These are phyloP conservation scores for Fusarium succisae DNA, from an alignment of 2,329 filamentous ascomycete genomes.

Conservation along the genomic window DNA sequence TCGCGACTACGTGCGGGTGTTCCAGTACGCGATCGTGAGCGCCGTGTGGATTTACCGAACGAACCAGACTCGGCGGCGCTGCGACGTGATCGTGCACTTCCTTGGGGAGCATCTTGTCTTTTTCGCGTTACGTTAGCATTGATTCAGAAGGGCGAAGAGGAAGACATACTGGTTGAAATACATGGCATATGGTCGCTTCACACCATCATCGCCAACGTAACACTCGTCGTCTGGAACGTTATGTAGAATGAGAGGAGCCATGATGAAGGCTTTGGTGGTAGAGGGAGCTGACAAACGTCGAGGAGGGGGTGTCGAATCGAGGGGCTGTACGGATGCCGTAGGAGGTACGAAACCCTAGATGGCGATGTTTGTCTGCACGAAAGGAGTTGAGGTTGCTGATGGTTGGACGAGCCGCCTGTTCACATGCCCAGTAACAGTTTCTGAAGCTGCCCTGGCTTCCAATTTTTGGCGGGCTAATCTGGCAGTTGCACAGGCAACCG, in stretches of 20 bases:
- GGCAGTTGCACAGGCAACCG: constrained; percentile 38
- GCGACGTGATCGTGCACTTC: constrained; percentile 60
- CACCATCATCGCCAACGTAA: constrained; percentile 71
- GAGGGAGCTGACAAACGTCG: neutral
- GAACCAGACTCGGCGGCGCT: constrained; percentile 69
- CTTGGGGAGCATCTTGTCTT: constrained; percentile 63
- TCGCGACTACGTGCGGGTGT: constrained; percentile 65
- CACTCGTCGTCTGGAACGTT: constrained; percentile 75
- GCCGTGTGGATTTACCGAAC: constrained; percentile 72
- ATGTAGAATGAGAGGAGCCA: constrained; percentile 73
- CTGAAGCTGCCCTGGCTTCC: constrained; percentile 30
- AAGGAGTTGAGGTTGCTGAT: constrained; percentile 4
- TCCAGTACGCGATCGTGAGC: constrained; percentile 69
- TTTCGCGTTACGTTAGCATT: constrained; percentile 7
- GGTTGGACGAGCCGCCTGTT: constrained; percentile 11
- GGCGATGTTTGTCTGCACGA: neutral
- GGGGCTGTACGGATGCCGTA: neutral
- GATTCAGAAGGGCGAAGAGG: neutral
- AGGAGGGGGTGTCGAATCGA: neutral
- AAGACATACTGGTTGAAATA: constrained; percentile 67
- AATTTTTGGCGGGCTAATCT: constrained; percentile 36
- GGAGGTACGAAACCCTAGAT: neutral
- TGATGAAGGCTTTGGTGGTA: constrained; percentile 42
- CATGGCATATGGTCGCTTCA: constrained; percentile 73
- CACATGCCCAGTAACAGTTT: constrained; percentile 27